Evolutionary conservation across 1,284 basidiomycete genomes (phyloP).

Genomic region (Termitomyces sp.): DNA sequence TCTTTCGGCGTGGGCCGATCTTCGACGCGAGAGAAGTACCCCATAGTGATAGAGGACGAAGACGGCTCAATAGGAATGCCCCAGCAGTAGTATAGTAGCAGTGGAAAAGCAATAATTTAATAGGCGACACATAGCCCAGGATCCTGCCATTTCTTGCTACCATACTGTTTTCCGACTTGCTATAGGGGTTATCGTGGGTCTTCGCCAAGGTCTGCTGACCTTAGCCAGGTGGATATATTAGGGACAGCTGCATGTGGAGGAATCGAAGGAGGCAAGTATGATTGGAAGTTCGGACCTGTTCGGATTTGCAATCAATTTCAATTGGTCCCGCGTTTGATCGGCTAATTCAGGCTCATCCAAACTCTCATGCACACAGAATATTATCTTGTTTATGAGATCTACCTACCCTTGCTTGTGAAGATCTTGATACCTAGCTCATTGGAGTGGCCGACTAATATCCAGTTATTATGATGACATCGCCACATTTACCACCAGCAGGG

Average conservation of each 20-base stretch:
- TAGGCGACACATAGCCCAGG: background rate
- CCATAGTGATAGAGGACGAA: constrained; percentile 10
- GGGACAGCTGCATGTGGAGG: background rate
- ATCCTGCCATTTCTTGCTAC: background rate
- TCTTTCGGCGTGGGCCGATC: constrained; percentile 21
- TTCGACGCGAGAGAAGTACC: constrained; percentile 18
- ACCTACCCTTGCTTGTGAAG: background rate
- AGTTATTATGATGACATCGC: background rate
- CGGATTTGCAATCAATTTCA: background rate
- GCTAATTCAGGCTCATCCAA: background rate
- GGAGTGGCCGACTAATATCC: background rate
- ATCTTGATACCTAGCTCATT: background rate
- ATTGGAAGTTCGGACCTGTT: constrained; percentile 1
- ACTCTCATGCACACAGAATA: background rate
- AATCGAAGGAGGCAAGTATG: background rate
- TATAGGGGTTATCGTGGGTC: background rate
- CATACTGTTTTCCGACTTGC: background rate
- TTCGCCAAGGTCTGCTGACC: constrained; percentile 2
- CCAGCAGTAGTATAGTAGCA: background rate
- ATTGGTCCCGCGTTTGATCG: background rate
- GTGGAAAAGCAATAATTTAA: background rate
- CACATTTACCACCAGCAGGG: constrained; percentile 11
- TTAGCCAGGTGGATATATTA: background rate
- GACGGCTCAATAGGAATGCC: background rate
- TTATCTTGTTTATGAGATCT: background rate